Base-by-base conservation (phyloP, 345 rosid species). In the Aethionema arabicum region DNA sequence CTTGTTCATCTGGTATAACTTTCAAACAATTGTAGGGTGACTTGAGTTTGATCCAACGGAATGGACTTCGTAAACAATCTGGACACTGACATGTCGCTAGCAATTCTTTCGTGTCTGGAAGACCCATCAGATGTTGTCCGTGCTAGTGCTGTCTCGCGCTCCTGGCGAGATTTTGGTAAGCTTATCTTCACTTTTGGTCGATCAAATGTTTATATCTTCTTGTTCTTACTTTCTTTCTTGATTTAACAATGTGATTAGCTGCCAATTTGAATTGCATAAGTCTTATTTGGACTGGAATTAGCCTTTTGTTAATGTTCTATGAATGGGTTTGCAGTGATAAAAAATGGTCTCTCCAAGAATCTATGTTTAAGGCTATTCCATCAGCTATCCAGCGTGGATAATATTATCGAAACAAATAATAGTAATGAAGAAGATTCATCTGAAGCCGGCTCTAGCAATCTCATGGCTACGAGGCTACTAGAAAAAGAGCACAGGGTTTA, bases 151-250 rank as follows among this genome's bases (percentile, higher is more conserved):
- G 91, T 85, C 55, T 95, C 99, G 11, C 84, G 64, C 32, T 63
- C 70, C 4, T 95, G 95, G 95, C 79, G 82, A 37, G 50, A 60
- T 5, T 85, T 82, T 60, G 95, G 99, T 95, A 71, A 76, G 82
- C 61, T 51, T 41, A 55, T 0, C 27, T 40, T 40, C 11, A 4
- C 11, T 6, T 8, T 4, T 40, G 44, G 10, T 8, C n/a, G 42
- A 49, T 30, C 6, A 5, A 8, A 43, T 32, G 48, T 32, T 32
- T 46, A 21, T n/a, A n/a, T n/a, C n/a, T n/a, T n/a, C n/a, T n/a
- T n/a, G n/a, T n/a, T n/a, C n/a, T n/a, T n/a, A 7, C 46, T 58
- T 37, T 52, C 45, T 16, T 58, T 48, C 42, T 11, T 13, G 42
- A 35, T 12, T 16, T 11, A 4, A 11, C 32, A 16, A 10, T 11